phyloP scores from a whole-genome alignment of 208 protist species.

The Phytomonas francai region DNA sequence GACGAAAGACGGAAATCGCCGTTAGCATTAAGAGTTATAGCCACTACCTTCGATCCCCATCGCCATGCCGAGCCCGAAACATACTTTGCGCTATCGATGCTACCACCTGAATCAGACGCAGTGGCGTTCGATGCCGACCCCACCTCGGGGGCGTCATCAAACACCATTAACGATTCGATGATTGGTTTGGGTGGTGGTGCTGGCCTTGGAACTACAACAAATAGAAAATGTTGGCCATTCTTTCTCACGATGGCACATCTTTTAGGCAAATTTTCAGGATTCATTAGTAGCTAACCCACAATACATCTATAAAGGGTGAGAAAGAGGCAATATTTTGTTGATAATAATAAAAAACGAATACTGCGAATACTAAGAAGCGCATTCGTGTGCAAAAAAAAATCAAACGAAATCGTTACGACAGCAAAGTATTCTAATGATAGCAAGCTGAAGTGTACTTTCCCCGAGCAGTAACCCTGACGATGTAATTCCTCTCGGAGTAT shows the following conservation, averaged over 20 bases:
- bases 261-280: constrained; percentile 16
- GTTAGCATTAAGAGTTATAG: constrained; percentile 36
- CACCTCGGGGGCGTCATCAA: constrained; percentile 23
- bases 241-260: constrained; percentile 49
- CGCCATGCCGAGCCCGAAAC: not conserved
- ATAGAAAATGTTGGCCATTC: constrained; percentile 39
- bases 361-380: not conserved
- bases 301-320: constrained; percentile 7
- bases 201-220: constrained; percentile 50
- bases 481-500: not conserved
- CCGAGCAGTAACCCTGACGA: not conserved
- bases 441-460: not conserved
- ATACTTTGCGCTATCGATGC: not conserved
- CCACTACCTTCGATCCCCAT: constrained; percentile 27
- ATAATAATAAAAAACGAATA: not conserved
- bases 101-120: not conserved
- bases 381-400: not conserved
- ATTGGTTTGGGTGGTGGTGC: constrained; percentile 20
- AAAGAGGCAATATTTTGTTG: not conserved
- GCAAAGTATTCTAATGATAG: constrained; percentile 1
- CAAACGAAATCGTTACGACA: not conserved
- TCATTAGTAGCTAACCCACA: not conserved
- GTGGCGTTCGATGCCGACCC: constrained; percentile 5
- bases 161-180: constrained; percentile 64
- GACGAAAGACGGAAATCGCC: constrained; percentile 48